Conservation (phyloP, 805 yeast species). For the Yarrowia phangngaensis region DNA sequence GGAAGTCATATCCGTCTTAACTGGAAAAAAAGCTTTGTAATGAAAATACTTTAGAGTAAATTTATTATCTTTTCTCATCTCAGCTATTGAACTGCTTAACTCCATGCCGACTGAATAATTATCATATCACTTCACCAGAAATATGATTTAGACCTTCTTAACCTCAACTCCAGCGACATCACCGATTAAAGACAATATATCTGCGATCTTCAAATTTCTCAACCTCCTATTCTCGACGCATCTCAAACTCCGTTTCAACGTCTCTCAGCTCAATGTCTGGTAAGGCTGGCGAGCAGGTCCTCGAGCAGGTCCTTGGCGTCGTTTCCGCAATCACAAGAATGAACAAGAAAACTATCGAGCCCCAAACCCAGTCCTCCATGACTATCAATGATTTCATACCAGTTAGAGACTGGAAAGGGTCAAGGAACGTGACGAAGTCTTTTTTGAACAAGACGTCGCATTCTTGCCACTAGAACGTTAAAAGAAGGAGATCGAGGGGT, state of each 20-base stretch:
- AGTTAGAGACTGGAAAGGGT: constrained; percentile 61
- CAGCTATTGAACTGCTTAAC: no score
- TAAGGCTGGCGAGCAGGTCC: constrained; percentile 15
- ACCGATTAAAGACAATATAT: no score
- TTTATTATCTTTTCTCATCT: no score
- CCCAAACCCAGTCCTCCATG: constrained; percentile 24
- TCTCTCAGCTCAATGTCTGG: constrained; percentile 16
- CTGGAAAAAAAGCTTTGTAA: no score
- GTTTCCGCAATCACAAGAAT: constrained; percentile 21
- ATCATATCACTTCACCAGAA: no score
- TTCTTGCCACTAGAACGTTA: constrained; percentile 5
- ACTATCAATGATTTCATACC: constrained; percentile 19
- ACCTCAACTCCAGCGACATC: no score
- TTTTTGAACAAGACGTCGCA: background rate
- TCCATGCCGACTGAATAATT: no score
- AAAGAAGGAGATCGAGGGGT: constrained; percentile 5
- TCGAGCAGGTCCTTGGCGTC: constrained; percentile 4
- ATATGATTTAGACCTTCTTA: no score
- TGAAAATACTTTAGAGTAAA: no score
- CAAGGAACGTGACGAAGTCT: constrained; percentile 11
- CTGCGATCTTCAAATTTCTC: no score
- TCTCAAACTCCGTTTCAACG: constrained; percentile 20
- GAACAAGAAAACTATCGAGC: constrained; percentile 17
- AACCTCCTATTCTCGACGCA: constrained; percentile 10
- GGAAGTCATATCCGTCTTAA: no score